A percentile compares a stretch with the other conserved stretches of the same genome.
Evolutionary conservation across 768 basidiomycete species (phyloP).

Genomic region (Lactifluus echinatus): DNA sequence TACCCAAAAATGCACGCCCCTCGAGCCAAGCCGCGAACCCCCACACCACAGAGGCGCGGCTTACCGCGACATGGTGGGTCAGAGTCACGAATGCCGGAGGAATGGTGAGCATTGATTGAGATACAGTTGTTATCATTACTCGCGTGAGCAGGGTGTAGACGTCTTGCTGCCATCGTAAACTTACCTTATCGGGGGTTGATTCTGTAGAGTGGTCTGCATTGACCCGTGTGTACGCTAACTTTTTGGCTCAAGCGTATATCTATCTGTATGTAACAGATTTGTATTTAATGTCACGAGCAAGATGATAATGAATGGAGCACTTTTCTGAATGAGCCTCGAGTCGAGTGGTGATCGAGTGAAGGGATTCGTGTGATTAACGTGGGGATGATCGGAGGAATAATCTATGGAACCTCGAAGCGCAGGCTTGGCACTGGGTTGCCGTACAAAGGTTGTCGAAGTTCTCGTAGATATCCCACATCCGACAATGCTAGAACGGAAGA

Average conservation of each 20-base stretch:
- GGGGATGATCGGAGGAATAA: slow-evolving; percentile 6
- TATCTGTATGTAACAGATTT: slow-evolving; percentile 17
- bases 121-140: not conserved
- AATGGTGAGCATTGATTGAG: slow-evolving; percentile 5
- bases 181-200: slow-evolving; percentile 5
- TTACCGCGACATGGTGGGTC: slow-evolving; percentile 4
- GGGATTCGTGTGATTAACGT: slow-evolving; percentile 1
- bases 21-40: slow-evolving; percentile 14
- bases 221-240: slow-evolving; percentile 13
- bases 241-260: slow-evolving; percentile 15
- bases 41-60: slow-evolving; percentile 16
- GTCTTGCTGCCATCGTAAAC: not conserved
- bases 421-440: not conserved
- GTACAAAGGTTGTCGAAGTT: not conserved
- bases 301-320: slow-evolving; percentile 8
- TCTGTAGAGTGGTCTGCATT: not conserved
- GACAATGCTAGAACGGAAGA: not conserved
- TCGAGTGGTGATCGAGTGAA: slow-evolving; percentile 6
- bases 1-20: slow-evolving; percentile 38
- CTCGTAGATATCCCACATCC: not conserved
- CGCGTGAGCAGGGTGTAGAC: not conserved
- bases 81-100: slow-evolving; percentile 10
- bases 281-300: slow-evolving; percentile 9
- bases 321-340: not conserved
- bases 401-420: slow-evolving; percentile 4